Conservation (phyloP, 2,329 filamentous ascomycete species). For the Clarireedia monteithiana region DNA sequence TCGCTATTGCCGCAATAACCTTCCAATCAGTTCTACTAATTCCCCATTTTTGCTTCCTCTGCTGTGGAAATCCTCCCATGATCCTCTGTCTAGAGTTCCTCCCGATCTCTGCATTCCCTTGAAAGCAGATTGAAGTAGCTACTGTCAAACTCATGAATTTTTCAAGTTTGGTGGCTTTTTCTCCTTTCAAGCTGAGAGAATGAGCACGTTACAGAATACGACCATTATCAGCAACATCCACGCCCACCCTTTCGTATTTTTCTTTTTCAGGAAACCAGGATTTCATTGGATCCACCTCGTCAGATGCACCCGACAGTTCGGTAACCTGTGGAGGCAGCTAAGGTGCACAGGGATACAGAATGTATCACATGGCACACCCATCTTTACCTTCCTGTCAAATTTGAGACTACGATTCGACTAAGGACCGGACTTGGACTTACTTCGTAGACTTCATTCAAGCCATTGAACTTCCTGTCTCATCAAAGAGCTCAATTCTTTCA, state of each 20-base stretch:
- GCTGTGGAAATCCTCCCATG: neutral
- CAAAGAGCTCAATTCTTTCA: no score
- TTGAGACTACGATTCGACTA: neutral
- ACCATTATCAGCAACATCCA: neutral
- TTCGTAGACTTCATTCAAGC: no score
- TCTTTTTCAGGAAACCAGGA: neutral
- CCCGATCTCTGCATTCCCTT: neutral
- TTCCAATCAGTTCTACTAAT: neutral
- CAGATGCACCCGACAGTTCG: neutral
- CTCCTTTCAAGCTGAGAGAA: no score
- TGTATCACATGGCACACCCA: neutral
- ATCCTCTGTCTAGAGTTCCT: neutral
- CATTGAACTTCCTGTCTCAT: no score
- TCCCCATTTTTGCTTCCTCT: neutral
- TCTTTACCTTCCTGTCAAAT: neutral
- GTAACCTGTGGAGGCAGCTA: neutral
- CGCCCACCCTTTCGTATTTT: neutral
- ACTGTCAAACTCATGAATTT: no score
- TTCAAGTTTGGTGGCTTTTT: no score
- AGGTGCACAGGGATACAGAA: neutral
- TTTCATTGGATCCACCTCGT: neutral
- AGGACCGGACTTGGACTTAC: no score
- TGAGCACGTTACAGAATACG: neutral
- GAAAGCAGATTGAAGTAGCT: no score
- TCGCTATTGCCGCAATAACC: neutral